Base-by-base conservation (phyloP, 2,329 filamentous ascomycete species). In the Ascochyta koolunga region DNA sequence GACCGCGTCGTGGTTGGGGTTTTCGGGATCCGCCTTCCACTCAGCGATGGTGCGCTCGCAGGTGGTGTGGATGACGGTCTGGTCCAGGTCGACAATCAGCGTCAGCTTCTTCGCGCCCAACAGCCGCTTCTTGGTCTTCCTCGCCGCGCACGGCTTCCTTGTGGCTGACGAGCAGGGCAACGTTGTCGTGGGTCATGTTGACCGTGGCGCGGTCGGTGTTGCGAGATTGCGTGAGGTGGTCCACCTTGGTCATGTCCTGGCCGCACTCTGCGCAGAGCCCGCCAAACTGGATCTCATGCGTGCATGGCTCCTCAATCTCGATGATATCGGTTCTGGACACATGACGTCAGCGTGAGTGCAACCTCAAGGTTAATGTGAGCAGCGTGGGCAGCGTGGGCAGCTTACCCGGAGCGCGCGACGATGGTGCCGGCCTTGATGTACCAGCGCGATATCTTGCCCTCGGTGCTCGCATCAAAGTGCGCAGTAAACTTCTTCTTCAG, bases 31-130 rank as follows among this genome's bases (percentile, higher is more conserved):
- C 43, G 86, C 83, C 80, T 96, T 90, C 95, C 95, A 99, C 73
- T 99, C 93, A 60, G 89, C 92, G 49, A 99, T 88, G 0, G 95
- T 99, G 6, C 93, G 93, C 65, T 99, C 95, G 68, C 98, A 96
- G 58, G 92, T 96, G 22, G 95, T 95, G 75, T 99, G 95, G 63
- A 99, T 99, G 68, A 99, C 95, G 52, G 95, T 99, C 79, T 98
- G 93, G 73, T 99, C 95, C 49, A 99, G 82, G 81, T 99, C 95
- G 65, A 99, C 95, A 22, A 99, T 95, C 38, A 99, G 82, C 39
- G 90, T 96, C 38, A 99, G 83, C 78, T 96, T 96, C 64, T 89
- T 86, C 58, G 89, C 85, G 54, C 87, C 83, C 37, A 99, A 80
- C 36, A 99, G 81, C 18, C 93, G 87, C 56, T 87, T 85, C 78